These are phyloP conservation scores for Dipodascus geniculatus DNA, from an alignment of 805 yeast genomes.

Conservation along the genomic window DNA sequence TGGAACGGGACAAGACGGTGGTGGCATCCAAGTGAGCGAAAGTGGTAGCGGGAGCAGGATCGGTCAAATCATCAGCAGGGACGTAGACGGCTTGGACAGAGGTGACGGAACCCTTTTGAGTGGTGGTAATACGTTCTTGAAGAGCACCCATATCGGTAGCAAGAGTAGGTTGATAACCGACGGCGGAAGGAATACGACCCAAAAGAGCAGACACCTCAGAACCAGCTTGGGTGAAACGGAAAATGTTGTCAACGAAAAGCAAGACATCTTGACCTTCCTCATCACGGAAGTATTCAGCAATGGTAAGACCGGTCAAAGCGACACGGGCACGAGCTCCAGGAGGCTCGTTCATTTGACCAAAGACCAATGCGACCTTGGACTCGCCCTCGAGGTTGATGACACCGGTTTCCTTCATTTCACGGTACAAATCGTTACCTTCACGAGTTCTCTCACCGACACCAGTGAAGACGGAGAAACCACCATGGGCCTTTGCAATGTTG, in stretches of 20 bases:
- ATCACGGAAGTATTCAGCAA: conserved; percentile 99
- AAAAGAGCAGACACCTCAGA: conserved; percentile 98
- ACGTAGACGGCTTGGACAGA: conserved; percentile 99
- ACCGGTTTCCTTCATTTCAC: conserved; percentile 99
- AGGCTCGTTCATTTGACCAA: conserved; percentile 99
- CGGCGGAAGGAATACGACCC: conserved; percentile 99
- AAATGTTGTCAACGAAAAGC: conserved; percentile 98
- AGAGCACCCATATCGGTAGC: conserved; percentile 99
- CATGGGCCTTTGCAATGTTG: conserved; percentile 99
- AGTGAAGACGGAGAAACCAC: conserved; percentile 99
- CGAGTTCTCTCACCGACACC: conserved; percentile 99
- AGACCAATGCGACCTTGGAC: conserved; percentile 97
- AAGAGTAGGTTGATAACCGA: conserved; percentile 99
- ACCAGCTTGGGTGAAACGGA: conserved; percentile 99
- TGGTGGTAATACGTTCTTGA: conserved; percentile 99
- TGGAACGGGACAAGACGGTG: conserved; percentile 98
- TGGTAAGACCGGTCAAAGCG: conserved; percentile 98
- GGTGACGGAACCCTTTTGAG: conserved; percentile 99
- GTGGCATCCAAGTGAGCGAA: conserved; percentile 99
- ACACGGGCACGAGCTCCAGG: conserved; percentile 99
- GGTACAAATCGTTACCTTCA: conserved; percentile 99
- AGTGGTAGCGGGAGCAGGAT: conserved; percentile 99
- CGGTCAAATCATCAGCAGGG: conserved; percentile 99
- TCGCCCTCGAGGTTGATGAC: conserved; percentile 99
- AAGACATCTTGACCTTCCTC: conserved; percentile 99